Base-by-base conservation (phyloP, 257 asterid genomes). In the Solanum okadae region DNA sequence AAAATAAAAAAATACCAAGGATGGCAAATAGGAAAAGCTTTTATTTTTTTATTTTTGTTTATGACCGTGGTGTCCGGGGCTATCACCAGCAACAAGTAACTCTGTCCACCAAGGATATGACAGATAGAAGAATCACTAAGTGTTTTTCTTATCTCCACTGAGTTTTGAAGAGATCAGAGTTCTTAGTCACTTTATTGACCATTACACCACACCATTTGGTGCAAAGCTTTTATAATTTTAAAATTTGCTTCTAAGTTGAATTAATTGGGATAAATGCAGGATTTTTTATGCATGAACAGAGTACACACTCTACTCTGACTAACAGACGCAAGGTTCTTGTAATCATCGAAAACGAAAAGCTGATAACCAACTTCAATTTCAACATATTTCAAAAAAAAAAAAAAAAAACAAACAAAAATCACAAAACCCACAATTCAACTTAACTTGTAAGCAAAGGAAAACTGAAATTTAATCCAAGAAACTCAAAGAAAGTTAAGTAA, bases 261-360 rank as follows among this genome's bases (percentile, higher is more conserved):
- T 42, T 44, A 79, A 42, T 42, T 79, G 13, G 67, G 25, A 44
- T 25, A 25, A 79, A 44, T 25, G 63, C 12, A 5, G 38, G 11
- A 79, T 79, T 25, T 42, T 79, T 23, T 3, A 9, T 44, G 85
- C 85, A 25, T 44, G 67, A 49, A 49, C 70, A 82, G 11, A 18
- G 68, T 10, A 29, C 5, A 81, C 67, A 78, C 63, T 46, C 18
- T 29, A 46, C 18, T 29, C 29, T 29, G 15, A 9, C 40, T 27
- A 44, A 81, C 68, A 46, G 20, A 82, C 44, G 42, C 86, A 82
- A 29, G 25, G 10, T 46, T 81, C 27, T 49, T 81, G 68, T 81
- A 65, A 81, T 29, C 70, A 49, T 81, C 44, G 70, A 49, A 81
- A 81, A 81, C 10, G 27, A 29, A 81, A 10, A 81, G 27, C 67